A percentile compares a stretch with the other conserved stretches of the same genome.
Evolutionary conservation across 208 protist species (phyloP).

Genomic region (Tritrichomonas foetus): DNA sequence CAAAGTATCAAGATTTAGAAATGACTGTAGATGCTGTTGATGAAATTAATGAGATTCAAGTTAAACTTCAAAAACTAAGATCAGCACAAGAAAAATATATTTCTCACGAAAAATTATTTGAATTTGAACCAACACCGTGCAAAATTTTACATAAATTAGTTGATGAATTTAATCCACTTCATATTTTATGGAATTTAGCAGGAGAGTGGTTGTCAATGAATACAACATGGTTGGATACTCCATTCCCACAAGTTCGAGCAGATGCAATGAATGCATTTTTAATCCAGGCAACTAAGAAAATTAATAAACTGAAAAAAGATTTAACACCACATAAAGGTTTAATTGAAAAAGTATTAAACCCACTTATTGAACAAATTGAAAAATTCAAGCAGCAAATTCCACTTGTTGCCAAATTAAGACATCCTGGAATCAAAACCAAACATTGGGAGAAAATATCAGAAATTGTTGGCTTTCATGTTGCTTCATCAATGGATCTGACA

Average conservation of each 20-base stretch:
- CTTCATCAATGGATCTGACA: slow-evolving; percentile 56
- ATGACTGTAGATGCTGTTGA: slow-evolving; percentile 1
- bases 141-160: not conserved
- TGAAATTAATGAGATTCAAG: not conserved
- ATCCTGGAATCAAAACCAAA: slow-evolving; percentile 61
- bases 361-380: slow-evolving; percentile 67
- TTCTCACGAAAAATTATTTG: not conserved
- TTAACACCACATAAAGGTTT: not conserved
- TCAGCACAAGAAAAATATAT: not conserved
- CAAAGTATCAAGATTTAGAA: slow-evolving; percentile 25
- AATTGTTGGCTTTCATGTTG: slow-evolving; percentile 65
- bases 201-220: not conserved
- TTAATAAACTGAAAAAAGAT: not conserved
- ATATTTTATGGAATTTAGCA: not conserved
- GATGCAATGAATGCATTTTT: not conserved
- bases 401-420: slow-evolving; percentile 80
- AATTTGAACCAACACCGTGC: not conserved
- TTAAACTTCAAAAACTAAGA: not conserved
- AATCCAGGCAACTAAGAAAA: slow-evolving; percentile 9
- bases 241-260: slow-evolving; percentile 16
- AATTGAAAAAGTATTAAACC: slow-evolving; percentile 16
- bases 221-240: not conserved
- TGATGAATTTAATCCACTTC: not conserved
- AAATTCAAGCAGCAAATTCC: slow-evolving; percentile 85
- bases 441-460: slow-evolving; percentile 73